A percentile compares a stretch with the other conserved stretches of the same genome.
Conservation (phyloP, 2,329 filamentous ascomycete species). For the Monosporascus sp. region DNA sequence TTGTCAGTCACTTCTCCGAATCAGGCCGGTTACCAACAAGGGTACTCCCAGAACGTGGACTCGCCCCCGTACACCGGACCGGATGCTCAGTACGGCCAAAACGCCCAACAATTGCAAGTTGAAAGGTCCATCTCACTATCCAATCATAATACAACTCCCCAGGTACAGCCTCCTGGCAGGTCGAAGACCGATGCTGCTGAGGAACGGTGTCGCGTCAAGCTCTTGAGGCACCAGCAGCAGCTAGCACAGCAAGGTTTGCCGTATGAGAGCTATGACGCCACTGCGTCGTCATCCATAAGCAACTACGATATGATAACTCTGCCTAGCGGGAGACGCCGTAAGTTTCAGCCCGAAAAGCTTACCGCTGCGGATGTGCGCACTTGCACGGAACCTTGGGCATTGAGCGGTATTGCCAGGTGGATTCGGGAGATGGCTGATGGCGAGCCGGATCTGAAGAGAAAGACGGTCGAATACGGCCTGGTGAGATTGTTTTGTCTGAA, state of each 20-base stretch:
- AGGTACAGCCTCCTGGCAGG: slow-evolving; percentile 74
- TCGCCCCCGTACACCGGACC: slow-evolving; percentile 39
- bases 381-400: slow-evolving; percentile 86
- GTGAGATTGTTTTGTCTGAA: slow-evolving; percentile 88
- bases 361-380: slow-evolving; percentile 74
- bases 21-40: slow-evolving; percentile 43
- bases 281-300: slow-evolving; percentile 45
- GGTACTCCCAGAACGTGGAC: slow-evolving; percentile 44
- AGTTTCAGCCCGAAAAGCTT: slow-evolving; percentile 81
- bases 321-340: slow-evolving; percentile 71
- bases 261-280: slow-evolving; percentile 53
- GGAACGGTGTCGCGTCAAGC: slow-evolving; percentile 44
- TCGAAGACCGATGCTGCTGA: slow-evolving; percentile 92
- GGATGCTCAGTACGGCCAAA: slow-evolving; percentile 44
- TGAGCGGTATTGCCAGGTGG: slow-evolving; percentile 85
- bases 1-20: slow-evolving; percentile 42
- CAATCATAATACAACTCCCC: slow-evolving; percentile 74
- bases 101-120: slow-evolving; percentile 42
- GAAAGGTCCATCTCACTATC: slow-evolving; percentile 78
- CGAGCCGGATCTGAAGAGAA: slow-evolving; percentile 79
- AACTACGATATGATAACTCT: slow-evolving; percentile 80
- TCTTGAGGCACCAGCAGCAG: slow-evolving; percentile 51
- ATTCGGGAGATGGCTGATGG: slow-evolving; percentile 85
- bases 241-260: slow-evolving; percentile 46
- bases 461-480: slow-evolving; percentile 80